Evolutionary conservation across 176 grass and related monocot species (phyloP).

Genomic region (Luzula sylvatica): DNA sequence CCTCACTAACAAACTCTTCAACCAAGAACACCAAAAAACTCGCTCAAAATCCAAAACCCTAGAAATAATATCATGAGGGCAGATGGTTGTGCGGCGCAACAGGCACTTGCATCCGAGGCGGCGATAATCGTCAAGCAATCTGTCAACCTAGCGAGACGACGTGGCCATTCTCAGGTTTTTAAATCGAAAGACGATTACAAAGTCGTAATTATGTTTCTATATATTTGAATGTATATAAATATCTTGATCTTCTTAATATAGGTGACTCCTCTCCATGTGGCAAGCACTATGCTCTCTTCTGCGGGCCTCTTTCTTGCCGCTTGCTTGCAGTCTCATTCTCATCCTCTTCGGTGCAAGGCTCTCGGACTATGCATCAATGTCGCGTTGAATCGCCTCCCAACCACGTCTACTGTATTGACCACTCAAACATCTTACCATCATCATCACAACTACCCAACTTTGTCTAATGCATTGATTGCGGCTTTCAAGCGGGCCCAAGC

Average conservation of each 20-base stretch:
- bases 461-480: slow-evolving; percentile 95
- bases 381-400: slow-evolving; percentile 84
- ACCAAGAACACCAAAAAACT: not conserved
- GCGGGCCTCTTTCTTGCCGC: slow-evolving; percentile 53
- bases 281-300: slow-evolving; percentile 68
- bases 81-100: slow-evolving; percentile 67
- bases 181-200: too few species aligned
- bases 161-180: slow-evolving; percentile 40
- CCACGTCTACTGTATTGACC: slow-evolving; percentile 32
- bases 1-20: not conserved
- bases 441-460: slow-evolving; percentile 32
- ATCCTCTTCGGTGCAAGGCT: slow-evolving; percentile 96
- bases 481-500: slow-evolving; percentile 94
- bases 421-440: slow-evolving; percentile 8
- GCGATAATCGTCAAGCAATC: slow-evolving; percentile 61
- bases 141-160: slow-evolving; percentile 46
- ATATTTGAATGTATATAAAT: too few species aligned
- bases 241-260: slow-evolving; percentile 13
- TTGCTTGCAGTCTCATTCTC: slow-evolving; percentile 75
- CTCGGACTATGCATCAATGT: slow-evolving; percentile 98
- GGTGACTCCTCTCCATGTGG: slow-evolving; percentile 91
- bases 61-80: slow-evolving; percentile 41
- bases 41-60: not conserved
- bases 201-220: too few species aligned
- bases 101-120: slow-evolving; percentile 63